Conservation (phyloP, 345 rosid genomes). For the Xanthoceras sorbifolium region DNA sequence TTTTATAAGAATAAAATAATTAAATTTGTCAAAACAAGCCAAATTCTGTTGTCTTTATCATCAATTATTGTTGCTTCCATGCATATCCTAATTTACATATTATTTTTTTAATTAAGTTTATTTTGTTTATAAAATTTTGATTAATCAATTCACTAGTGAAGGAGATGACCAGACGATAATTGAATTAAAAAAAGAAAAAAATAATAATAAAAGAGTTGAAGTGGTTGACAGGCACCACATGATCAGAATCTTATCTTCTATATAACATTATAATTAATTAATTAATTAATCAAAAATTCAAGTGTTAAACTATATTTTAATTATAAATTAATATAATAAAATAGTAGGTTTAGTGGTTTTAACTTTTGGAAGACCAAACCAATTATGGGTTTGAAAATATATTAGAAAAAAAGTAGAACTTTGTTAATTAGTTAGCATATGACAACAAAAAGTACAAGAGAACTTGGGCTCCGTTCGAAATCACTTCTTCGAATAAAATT, state of each 20-base stretch:
- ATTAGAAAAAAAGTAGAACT: neutral
- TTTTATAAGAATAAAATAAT: too few species aligned
- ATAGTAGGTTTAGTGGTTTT: neutral
- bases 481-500: too few species aligned
- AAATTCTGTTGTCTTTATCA: too few species aligned
- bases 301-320: too few species aligned
- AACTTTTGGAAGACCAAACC: slow-evolving; percentile 3
- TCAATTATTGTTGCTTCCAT: too few species aligned
- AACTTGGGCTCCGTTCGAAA: too few species aligned
- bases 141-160: too few species aligned
- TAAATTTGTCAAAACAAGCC: too few species aligned
- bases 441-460: neutral
- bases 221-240: neutral
- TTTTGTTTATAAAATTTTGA: neutral
- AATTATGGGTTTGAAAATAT: neutral
- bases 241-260: neutral
- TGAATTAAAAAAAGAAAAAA: neutral
- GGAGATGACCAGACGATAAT: neutral
- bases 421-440: neutral
- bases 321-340: too few species aligned
- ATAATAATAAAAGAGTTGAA: neutral
- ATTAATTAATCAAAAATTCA: too few species aligned
- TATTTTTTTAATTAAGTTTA: too few species aligned
- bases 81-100: too few species aligned
- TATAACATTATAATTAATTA: neutral